Percentiles rank a stretch among this genome's conserved stretches.
Conservation (phyloP, 1,139 yeast species). For the Candida sanyaensis region DNA sequence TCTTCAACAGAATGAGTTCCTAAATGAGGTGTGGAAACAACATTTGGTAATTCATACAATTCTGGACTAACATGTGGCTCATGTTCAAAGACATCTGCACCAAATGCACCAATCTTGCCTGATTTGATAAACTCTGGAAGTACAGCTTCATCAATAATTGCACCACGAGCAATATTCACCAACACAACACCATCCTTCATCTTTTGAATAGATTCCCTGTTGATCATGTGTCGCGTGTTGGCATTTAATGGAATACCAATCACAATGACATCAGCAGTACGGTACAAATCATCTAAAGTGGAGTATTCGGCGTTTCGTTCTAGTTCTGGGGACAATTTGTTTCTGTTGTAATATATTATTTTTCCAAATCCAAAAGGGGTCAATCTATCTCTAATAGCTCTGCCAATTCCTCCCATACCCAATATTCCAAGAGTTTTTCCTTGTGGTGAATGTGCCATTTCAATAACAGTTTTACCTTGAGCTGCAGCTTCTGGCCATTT, state of each 20-base stretch:
- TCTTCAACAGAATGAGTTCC: slow-evolving; percentile 73
- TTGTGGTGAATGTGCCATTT: slow-evolving; percentile 51
- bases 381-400: slow-evolving; percentile 61
- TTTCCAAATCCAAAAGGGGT: slow-evolving; percentile 64
- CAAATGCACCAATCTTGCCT: slow-evolving; percentile 72
- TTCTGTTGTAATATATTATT: slow-evolving; percentile 61
- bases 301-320: slow-evolving; percentile 60
- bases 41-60: slow-evolving; percentile 53
- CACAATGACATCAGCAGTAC: slow-evolving; percentile 56
- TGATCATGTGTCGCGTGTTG: slow-evolving; percentile 58
- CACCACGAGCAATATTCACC: slow-evolving; percentile 73
- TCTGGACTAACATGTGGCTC: slow-evolving; percentile 74
- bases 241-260: slow-evolving; percentile 60
- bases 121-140: slow-evolving; percentile 59
- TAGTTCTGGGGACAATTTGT: slow-evolving; percentile 48
- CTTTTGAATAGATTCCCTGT: slow-evolving; percentile 49
- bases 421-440: slow-evolving; percentile 63
- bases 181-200: slow-evolving; percentile 68
- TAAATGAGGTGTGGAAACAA: slow-evolving; percentile 77
- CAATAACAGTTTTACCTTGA: slow-evolving; percentile 24
- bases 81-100: slow-evolving; percentile 78
- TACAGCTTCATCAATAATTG: slow-evolving; percentile 68
- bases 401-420: slow-evolving; percentile 79
- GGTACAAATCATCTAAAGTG: slow-evolving; percentile 54
- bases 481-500: slow-evolving; percentile 44